Conservation (phyloP, 768 basidiomycete species). For the Strobilomyces echinocephalus region DNA sequence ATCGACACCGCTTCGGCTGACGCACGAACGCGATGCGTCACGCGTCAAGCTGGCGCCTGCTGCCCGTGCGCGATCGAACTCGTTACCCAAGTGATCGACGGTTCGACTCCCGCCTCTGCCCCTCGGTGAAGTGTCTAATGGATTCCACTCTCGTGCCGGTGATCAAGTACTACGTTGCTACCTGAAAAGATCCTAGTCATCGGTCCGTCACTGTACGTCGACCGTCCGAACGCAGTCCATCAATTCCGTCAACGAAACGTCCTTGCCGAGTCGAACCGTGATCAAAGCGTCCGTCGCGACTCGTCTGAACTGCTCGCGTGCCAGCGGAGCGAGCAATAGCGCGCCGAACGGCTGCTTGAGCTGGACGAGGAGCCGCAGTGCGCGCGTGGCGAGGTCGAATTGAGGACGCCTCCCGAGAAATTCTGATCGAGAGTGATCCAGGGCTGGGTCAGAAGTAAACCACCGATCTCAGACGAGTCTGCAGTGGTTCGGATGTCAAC, state of each 20-base stretch:
- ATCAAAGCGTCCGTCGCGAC: neutral
- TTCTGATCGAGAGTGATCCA: neutral
- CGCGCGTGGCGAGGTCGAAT: neutral
- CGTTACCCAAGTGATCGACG: too few relatives aligned
- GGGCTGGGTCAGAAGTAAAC: neutral
- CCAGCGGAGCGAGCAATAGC: neutral
- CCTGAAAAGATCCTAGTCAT: neutral
- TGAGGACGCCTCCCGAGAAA: neutral
- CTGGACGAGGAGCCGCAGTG: neutral
- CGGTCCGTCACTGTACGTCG: neutral
- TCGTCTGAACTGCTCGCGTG: neutral
- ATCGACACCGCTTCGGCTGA: too few relatives aligned
- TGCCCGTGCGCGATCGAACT: too few relatives aligned
- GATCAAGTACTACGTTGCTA: neutral
- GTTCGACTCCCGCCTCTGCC: too few relatives aligned
- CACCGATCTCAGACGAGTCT: neutral
- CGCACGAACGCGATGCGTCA: too few relatives aligned
- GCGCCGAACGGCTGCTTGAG: neutral
- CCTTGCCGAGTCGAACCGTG: neutral
- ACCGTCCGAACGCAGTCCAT: neutral
- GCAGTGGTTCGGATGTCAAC: neutral
- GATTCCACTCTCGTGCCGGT: too few relatives aligned
- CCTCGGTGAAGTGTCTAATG: too few relatives aligned
- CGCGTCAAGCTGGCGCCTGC: too few relatives aligned
- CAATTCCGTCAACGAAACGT: neutral